Base-by-base conservation (phyloP, 306 rosid genomes). In the Dryas drummondii region DNA sequence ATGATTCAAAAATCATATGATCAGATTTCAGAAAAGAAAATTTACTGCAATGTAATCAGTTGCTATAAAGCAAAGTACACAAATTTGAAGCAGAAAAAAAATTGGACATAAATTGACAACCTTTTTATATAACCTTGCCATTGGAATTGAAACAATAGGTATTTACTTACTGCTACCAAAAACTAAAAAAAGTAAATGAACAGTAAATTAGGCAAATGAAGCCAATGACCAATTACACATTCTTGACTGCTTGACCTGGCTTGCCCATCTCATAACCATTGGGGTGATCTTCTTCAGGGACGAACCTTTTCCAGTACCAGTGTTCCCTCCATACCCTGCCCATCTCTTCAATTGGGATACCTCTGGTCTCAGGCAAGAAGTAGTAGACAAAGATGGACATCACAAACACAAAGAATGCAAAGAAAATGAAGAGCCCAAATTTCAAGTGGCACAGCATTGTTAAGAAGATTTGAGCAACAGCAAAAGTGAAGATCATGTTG, bases 281-380 rank as follows among this genome's bases (percentile, higher is more conserved):
- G 54, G 68, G 76, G 79, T 54, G 63, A 19, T 76, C 85, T 2
- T 69, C 90, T 3, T 81, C 85, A 0, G 15, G 54, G 55, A 93
- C 92, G 53, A 84, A 93, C 73, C 71, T 84, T 0, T 88, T 78
- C 98, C 98, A 93, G 76, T 81, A 91, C 81, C 91, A 85, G 46
- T 94, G 98, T n/a, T 71, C 32, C 86, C 68, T 88, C 97, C 98
- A 94, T 8, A 91, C 90, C 37, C 44, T 72, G 2, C 71, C 60
- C 99, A 92, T 94, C 75, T 94, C 99, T 72, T 94, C 99, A 40
- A 94, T 94, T 2, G 99, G 99, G 6, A 94, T 90, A 9, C 91
- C 90, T 75, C 92, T 94, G 0, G 99, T 94, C 79, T 94, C 98
- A 0, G 98, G 98, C 74, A 94, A 57, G 73, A 90, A 82, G 73